Evolutionary conservation across 257 asterid species (phyloP).

Genomic region (Solanum chaucha): DNA sequence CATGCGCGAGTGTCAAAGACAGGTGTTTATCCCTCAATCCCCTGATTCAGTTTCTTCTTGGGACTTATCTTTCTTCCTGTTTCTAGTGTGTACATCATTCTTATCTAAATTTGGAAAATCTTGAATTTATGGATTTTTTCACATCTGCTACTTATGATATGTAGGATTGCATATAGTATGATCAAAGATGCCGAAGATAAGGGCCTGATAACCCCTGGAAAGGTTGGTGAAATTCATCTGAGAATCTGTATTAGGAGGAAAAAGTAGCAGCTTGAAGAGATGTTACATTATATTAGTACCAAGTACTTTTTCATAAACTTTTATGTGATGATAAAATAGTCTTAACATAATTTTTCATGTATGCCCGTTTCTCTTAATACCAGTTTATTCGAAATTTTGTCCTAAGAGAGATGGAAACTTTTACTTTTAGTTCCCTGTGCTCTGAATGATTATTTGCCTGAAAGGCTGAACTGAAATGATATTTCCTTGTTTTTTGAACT

Average conservation of each 20-base stretch:
- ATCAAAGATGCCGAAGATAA: slow-evolving; percentile 48
- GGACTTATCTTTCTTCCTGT: neutral
- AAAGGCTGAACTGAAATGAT: neutral
- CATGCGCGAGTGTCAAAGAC: slow-evolving; percentile 40
- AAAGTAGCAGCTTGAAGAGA: neutral
- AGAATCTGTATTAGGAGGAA: neutral
- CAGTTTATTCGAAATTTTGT: neutral
- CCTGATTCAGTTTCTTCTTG: neutral
- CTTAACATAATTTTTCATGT: neutral
- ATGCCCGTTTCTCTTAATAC: neutral
- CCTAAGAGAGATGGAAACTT: neutral
- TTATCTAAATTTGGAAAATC: neutral
- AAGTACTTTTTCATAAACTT: no score
- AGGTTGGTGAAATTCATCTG: slow-evolving; percentile 17
- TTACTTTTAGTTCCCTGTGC: neutral
- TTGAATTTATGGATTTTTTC: neutral
- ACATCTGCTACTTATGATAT: neutral
- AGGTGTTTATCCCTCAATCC: slow-evolving; percentile 4
- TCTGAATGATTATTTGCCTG: neutral
- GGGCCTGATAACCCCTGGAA: slow-evolving; percentile 35
- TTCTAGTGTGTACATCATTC: neutral
- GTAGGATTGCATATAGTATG: slow-evolving; percentile 40
- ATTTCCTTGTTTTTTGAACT: neutral
- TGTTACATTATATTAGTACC: neutral
- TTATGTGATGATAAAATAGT: neutral